Conservation (phyloP, 1,284 basidiomycete genomes). For the Termitomyces sp. region DNA sequence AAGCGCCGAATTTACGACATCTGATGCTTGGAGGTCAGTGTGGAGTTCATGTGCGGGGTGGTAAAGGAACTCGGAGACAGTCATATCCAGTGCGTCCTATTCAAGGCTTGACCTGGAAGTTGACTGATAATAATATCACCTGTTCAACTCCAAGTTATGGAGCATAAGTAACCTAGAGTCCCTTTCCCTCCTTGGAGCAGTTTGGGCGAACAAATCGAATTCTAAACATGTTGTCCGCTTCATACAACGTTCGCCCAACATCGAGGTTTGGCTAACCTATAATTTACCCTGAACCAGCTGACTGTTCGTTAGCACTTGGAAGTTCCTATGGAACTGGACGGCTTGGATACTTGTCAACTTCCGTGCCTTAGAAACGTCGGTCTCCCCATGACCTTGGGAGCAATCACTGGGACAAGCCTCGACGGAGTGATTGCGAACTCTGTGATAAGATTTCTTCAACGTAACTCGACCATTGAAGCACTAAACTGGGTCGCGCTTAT, state of each 20-base stretch:
- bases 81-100: constrained; percentile 33
- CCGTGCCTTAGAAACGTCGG: constrained; percentile 31
- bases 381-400: constrained; percentile 13
- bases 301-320: constrained; percentile 25
- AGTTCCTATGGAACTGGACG: constrained; percentile 38
- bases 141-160: constrained; percentile 33
- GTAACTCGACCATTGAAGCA: constrained; percentile 38
- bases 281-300: background rate
- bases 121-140: background rate
- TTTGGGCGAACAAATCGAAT: constrained; percentile 33
- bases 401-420: constrained; percentile 17
- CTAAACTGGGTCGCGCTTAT: constrained; percentile 36
- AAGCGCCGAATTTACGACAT: constrained; percentile 27
- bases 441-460: constrained; percentile 34
- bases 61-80: constrained; percentile 20
- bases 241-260: constrained; percentile 30
- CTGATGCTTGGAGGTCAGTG: constrained; percentile 35
- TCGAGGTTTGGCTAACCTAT: constrained; percentile 30
- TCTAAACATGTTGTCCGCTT: constrained; percentile 30
- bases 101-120: background rate
- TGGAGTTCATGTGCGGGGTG: constrained; percentile 29
- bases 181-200: constrained; percentile 33
- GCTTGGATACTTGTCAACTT: constrained; percentile 31
- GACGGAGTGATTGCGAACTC: constrained; percentile 23
- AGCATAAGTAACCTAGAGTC: constrained; percentile 33